Conservation (phyloP, 371 early-diverging fungal genomes). For the Mucor indicus region DNA sequence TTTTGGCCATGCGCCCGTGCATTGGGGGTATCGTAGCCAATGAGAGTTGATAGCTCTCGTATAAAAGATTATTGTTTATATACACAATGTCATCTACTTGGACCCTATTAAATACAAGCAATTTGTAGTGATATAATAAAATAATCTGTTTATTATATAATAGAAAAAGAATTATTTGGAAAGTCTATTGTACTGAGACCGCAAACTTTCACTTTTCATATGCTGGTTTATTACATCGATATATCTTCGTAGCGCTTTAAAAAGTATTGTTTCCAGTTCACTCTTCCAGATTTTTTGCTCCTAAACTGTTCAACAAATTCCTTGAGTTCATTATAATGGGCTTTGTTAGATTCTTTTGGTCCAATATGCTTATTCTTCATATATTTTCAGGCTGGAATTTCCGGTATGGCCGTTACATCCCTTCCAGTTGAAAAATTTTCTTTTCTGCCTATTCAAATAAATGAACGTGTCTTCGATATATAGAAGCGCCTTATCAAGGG, state of each 20-base stretch:
- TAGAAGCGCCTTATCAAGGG: slow-evolving; percentile 14
- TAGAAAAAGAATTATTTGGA: slow-evolving; percentile 13
- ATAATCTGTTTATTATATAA: too few relatives aligned
- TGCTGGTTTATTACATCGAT: slow-evolving; percentile 4
- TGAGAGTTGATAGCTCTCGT: too few relatives aligned
- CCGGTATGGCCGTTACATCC: slow-evolving; percentile 8
- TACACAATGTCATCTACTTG: too few relatives aligned
- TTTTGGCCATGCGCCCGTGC: too few relatives aligned
- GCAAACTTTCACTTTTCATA: slow-evolving; percentile 9
- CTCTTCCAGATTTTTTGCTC: slow-evolving; percentile 7
- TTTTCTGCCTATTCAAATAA: slow-evolving; percentile 13
- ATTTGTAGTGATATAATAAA: too few relatives aligned
- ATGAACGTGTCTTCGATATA: slow-evolving; percentile 10
- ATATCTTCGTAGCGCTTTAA: slow-evolving; percentile 11
- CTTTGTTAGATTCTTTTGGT: slow-evolving; percentile 13
- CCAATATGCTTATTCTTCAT: slow-evolving; percentile 9
- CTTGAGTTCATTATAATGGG: slow-evolving; percentile 9
- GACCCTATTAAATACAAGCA: too few relatives aligned
- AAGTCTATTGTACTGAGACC: slow-evolving; percentile 12
- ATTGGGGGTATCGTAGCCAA: too few relatives aligned
- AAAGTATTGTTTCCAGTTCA: slow-evolving; percentile 5
- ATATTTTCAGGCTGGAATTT: slow-evolving; percentile 8
- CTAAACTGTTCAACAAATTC: slow-evolving; percentile 12
- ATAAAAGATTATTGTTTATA: too few relatives aligned
- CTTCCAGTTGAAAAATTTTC: slow-evolving; percentile 11